Base-by-base conservation (phyloP, 257 asterid genomes). In the Craterostigma plantagineum region DNA sequence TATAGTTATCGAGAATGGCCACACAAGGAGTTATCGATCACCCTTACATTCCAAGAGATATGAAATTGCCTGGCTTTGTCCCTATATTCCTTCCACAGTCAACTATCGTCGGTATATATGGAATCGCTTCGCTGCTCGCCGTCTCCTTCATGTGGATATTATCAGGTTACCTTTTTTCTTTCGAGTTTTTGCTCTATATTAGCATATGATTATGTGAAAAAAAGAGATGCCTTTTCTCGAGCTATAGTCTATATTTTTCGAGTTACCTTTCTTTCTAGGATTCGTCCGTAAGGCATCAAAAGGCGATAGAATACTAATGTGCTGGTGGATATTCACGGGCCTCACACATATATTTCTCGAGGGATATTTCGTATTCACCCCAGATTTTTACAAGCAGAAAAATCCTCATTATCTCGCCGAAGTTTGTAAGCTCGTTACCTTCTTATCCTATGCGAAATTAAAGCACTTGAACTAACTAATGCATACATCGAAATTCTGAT, bases 301-400 rank as follows among this genome's bases (percentile, higher is more conserved):
- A 55, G 50, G 53, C 10, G 95, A 90, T 48, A 71, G 98, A 63
- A 6, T 66, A 37, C 70, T 87, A 8, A 74, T 79, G 93, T 79
- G 98, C 72, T 87, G 98, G 98, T 87, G 95, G 95, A 69, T 74
- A 43, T 71, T 82, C 86, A 76, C 98, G 10, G 95, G 98, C 37
- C 68, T 87, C 45, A 82, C 93, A 3, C 98, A 87, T 63, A 72
- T 79, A 54, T 51, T 87, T 49, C 79, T 87, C 3, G 98, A 82
- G 67, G 93, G 93, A 34, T 79, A 82, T 54, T 74, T 79, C 49
- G 93, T 58, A 13, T 82, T 76, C 53, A 61, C 92, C 53, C 95
- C 98, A 2, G 73, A 72, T 15, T 82, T 87, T 43, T 90, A 63
- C 79, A 75, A 72, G 59, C 53, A 72, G 50, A 64, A 62, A 11